Base-by-base conservation (phyloP, 2,329 filamentous ascomycete genomes). In the Cordyceps javanica region DNA sequence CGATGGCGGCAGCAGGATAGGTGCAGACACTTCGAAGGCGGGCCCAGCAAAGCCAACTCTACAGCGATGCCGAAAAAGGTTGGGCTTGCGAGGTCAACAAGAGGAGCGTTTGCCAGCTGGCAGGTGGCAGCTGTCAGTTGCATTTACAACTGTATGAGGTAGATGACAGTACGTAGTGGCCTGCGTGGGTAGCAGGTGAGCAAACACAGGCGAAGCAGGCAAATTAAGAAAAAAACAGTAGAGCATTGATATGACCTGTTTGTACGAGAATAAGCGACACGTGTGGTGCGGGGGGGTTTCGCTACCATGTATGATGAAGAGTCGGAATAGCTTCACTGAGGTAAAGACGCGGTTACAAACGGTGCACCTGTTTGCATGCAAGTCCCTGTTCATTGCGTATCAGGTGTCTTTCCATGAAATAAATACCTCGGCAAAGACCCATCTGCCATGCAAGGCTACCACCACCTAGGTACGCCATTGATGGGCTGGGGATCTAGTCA, bases 381-480 rank as follows among this genome's bases (percentile, higher is more conserved):
- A n/a, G 13, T 32, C 30, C 30, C 30, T 14, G 36, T 21, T 21
- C 23, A 19, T 16, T 13, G 45, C 19, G 14, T 28, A 16, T 10
- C 46, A 36, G 26, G 48, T 38, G 28, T 28, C 45, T 28, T n/a
- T n/a, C n/a, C n/a, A n/a, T n/a, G n/a, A 23, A 28, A 19, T 3
- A 21, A 32, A 38, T 38, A 50, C 48, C 48, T 50, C 48, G 48
- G 48, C 32, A 50, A 50, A 38, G 14, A 25, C 32, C 32, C 48
- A n/a, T n/a, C n/a, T n/a, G n/a, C n/a, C n/a, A 50, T 50, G 48
- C 48, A 38, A 50, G 48, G 30, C 32, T 50, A n/a, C n/a, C n/a
- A n/a, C n/a, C n/a, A n/a, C n/a, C n/a, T n/a, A n/a, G n/a, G n/a
- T n/a, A n/a, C n/a, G n/a, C n/a, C n/a, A n/a, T n/a, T n/a, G n/a